These are phyloP conservation scores for Cerrena zonata DNA, from an alignment of 1,284 basidiomycete genomes.

Conservation along the genomic window DNA sequence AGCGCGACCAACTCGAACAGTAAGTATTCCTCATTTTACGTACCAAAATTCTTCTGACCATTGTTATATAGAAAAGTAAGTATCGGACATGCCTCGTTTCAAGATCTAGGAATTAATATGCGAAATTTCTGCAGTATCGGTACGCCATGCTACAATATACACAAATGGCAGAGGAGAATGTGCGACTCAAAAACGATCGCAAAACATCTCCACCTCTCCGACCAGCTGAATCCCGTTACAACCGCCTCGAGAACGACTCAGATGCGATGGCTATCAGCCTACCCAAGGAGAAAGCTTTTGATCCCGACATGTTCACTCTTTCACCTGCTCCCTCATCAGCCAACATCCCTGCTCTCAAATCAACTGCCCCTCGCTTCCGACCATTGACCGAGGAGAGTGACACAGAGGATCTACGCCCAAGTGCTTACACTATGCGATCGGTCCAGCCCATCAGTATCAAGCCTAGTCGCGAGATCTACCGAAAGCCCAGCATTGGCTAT, in stretches of 20 bases:
- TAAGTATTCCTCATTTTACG: too few species aligned
- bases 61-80: too few species aligned
- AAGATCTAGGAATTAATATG: too few species aligned
- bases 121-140: too few species aligned
- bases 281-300: slow-evolving; percentile 1
- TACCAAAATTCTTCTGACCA: too few species aligned
- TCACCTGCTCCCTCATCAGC: slow-evolving; percentile 32
- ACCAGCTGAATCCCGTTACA: slow-evolving; percentile 25
- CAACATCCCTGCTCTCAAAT: slow-evolving; percentile 27
- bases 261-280: slow-evolving; percentile 10
- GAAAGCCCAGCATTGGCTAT: slow-evolving; percentile 18
- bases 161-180: slow-evolving; percentile 29
- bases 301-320: slow-evolving; percentile 32
- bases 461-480: slow-evolving; percentile 16
- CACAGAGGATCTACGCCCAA: slow-evolving; percentile 26
- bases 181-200: slow-evolving; percentile 27
- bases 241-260: slow-evolving; percentile 15
- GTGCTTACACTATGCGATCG: slow-evolving; percentile 17
- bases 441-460: slow-evolving; percentile 24
- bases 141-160: too few species aligned
- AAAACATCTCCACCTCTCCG: slow-evolving; percentile 18
- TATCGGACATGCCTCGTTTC: too few species aligned
- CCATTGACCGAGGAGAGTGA: slow-evolving; percentile 24
- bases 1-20: slow-evolving; percentile 22
- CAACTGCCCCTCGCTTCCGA: slow-evolving; percentile 29